Conservation (phyloP, 176 grass and related monocot species). For the Carex cristatella region DNA sequence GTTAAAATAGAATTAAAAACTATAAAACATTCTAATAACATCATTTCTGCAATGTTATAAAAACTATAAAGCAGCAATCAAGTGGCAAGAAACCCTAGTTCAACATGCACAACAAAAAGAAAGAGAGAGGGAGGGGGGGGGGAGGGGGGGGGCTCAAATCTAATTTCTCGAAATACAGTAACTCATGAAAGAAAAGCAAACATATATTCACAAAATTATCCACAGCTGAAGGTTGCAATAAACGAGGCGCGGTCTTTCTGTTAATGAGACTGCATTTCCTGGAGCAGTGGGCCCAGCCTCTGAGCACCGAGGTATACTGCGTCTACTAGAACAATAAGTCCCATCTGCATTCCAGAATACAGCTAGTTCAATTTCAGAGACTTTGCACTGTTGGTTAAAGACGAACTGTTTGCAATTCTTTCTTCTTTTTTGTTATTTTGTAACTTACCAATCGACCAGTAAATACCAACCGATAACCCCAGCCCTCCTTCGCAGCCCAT, state of each 20-base stretch:
- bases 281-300: constrained; percentile 66
- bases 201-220: background rate
- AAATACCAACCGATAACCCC: constrained; percentile 68
- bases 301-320: constrained; percentile 72
- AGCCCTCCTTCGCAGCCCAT: constrained; percentile 69
- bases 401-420: background rate
- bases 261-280: constrained; percentile 53
- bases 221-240: background rate
- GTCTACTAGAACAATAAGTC: constrained; percentile 61
- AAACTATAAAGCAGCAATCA: too few species aligned
- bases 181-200: background rate
- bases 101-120: too few species aligned
- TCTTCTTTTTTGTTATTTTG: background rate
- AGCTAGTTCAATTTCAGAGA: background rate
- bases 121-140: too few species aligned
- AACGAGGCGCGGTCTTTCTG: background rate
- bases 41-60: too few species aligned
- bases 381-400: background rate
- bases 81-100: too few species aligned
- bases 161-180: background rate
- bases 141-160: background rate
- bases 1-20: too few species aligned
- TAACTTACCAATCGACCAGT: constrained; percentile 79
- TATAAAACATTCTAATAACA: too few species aligned
- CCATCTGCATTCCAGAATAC: constrained; percentile 40